Percentiles rank a stretch among this genome's conserved stretches.
Evolutionary conservation across 1,284 basidiomycete species (phyloP).

Genomic region (Chondrostereum purpureum): DNA sequence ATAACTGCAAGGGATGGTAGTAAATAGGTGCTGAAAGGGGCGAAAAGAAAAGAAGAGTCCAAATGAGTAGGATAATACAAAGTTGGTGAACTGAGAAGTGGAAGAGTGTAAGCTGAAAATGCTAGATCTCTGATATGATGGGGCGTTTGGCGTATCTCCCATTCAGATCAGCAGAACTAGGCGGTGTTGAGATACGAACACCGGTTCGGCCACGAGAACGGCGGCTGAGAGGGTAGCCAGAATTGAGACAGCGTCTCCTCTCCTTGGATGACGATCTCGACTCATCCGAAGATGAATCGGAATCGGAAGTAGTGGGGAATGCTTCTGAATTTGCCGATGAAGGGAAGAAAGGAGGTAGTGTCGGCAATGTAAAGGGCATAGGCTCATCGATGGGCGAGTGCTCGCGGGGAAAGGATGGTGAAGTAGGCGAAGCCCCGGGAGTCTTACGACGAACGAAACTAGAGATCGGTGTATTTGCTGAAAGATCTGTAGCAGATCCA

Average conservation of each 20-base stretch:
- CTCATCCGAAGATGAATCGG: constrained; percentile 18
- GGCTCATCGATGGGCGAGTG: constrained; percentile 32
- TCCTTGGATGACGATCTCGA: constrained; percentile 6
- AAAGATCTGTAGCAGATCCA: constrained; percentile 37
- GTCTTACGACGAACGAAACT: constrained; percentile 71
- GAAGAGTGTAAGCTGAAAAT: constrained; percentile 23
- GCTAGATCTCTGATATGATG: constrained; percentile 15
- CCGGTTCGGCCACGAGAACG: constrained; percentile 30
- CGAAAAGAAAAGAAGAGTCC: no score
- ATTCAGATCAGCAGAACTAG: constrained; percentile 22
- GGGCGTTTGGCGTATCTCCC: constrained; percentile 22
- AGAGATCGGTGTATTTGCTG: constrained; percentile 64
- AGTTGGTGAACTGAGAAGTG: no score
- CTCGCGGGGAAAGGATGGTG: constrained; percentile 51
- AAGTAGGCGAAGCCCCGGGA: constrained; percentile 64
- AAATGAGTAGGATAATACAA: constrained; percentile 20
- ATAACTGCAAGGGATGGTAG: no score
- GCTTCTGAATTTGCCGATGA: constrained; percentile 33
- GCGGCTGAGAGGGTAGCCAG: constrained; percentile 17
- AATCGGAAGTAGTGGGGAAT: constrained; percentile 32
- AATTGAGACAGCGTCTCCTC: constrained; percentile 4
- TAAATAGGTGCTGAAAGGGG: no score
- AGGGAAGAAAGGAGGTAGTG: constrained; percentile 41
- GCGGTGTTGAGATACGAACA: constrained; percentile 36
- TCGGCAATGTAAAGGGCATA: constrained; percentile 53